Evolutionary conservation across 2,329 filamentous ascomycete genomes (phyloP).

Genomic region (Bisporella sp.): DNA sequence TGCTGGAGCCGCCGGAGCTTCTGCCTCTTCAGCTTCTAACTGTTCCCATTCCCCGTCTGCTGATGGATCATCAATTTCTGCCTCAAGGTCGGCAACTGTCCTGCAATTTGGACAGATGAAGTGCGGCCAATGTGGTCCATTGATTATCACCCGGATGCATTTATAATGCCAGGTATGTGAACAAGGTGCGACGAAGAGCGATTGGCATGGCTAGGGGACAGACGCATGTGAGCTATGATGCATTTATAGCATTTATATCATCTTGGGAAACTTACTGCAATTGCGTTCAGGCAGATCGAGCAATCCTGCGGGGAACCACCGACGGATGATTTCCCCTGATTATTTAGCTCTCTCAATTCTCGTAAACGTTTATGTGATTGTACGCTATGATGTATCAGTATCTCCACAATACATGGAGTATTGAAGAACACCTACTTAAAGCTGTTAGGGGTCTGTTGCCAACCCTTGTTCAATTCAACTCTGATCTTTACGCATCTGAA

Average conservation of each 20-base stretch:
- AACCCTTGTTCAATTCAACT: conserved; percentile 88
- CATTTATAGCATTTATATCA: too few species aligned
- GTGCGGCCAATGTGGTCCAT: conserved; percentile 76
- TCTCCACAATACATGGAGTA: not conserved
- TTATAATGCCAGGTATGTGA: conserved; percentile 99
- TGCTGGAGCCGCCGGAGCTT: conserved; percentile 1
- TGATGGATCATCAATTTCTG: conserved; percentile 80
- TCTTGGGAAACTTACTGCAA: conserved; percentile 58
- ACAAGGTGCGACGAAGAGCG: conserved; percentile 97
- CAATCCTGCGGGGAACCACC: conserved; percentile 76
- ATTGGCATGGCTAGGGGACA: conserved; percentile 73
- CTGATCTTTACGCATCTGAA: conserved; percentile 97
- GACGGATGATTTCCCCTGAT: conserved; percentile 46
- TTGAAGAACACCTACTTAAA: conserved; percentile 69
- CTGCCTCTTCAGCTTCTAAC: conserved; percentile 27
- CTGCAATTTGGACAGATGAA: conserved; percentile 98
- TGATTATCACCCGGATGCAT: conserved; percentile 80
- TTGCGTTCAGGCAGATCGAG: conserved; percentile 89
- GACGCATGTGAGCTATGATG: too few species aligned
- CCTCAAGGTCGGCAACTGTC: conserved; percentile 87
- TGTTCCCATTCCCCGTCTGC: conserved; percentile 57
- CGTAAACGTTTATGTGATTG: conserved; percentile 84
- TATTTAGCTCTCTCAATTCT: conserved; percentile 73
- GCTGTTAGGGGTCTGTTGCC: conserved; percentile 89
- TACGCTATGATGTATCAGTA: conserved; percentile 53